Conservation (phyloP, 2,329 filamentous ascomycete species). For the Alternaria arbusti region DNA sequence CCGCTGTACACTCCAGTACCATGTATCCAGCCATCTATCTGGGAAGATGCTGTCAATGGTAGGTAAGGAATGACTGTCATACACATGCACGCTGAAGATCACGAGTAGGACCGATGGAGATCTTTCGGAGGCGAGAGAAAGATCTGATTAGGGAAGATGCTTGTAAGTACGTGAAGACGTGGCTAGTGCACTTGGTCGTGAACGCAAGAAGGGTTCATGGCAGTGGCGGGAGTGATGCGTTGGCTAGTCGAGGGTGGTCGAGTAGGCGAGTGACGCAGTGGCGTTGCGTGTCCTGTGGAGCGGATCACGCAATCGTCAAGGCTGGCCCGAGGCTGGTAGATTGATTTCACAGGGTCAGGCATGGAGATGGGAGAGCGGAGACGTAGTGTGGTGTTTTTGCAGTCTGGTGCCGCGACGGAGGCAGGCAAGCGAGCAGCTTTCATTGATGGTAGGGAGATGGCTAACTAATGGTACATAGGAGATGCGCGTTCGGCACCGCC, state of each 20-base stretch:
- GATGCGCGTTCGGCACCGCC: background rate
- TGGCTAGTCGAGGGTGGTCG: background rate
- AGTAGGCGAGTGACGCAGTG: background rate
- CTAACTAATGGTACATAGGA: constrained; percentile 1
- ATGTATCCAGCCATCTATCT: background rate
- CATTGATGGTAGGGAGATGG: background rate
- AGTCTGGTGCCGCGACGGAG: background rate
- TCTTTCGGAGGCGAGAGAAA: background rate
- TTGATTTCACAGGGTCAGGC: background rate
- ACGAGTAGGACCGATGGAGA: background rate
- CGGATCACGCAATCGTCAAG: background rate
- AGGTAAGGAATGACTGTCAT: background rate
- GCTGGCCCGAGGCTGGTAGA: background rate
- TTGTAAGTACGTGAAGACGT: background rate
- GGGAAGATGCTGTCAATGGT: background rate
- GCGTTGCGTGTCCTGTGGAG: background rate
- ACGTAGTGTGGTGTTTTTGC: background rate
- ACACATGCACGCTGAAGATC: background rate
- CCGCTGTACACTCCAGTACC: background rate
- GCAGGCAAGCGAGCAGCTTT: constrained; percentile 1
- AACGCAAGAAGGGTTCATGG: constrained; percentile 2
- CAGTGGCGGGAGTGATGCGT: background rate
- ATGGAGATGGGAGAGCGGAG: background rate
- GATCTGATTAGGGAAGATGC: background rate
- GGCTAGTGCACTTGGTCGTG: background rate